Conservation (phyloP, 2,329 filamentous ascomycete genomes). For the Colletotrichum kahawae region DNA sequence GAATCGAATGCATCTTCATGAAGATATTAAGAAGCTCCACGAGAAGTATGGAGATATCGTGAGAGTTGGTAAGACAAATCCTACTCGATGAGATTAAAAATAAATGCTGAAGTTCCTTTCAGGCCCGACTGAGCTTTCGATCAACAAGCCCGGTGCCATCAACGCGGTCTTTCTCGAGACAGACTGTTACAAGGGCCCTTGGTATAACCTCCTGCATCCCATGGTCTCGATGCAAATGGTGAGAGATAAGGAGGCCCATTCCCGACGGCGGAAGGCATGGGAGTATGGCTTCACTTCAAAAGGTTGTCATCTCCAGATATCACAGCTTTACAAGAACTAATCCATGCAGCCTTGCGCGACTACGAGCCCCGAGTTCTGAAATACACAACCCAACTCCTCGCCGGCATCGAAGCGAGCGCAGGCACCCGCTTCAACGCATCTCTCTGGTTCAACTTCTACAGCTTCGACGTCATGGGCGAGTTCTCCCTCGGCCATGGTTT, state of each 20-base stretch:
- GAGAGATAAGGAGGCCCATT: slow-evolving; percentile 34
- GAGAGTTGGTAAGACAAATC: slow-evolving; percentile 24
- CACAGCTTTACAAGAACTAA: neutral
- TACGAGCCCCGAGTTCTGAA: slow-evolving; percentile 32
- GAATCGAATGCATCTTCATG: slow-evolving; percentile 26
- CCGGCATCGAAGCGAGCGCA: slow-evolving; percentile 19
- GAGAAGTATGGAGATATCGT: slow-evolving; percentile 34
- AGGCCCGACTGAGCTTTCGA: slow-evolving; percentile 35
- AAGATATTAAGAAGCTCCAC: slow-evolving; percentile 31
- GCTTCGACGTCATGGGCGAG: slow-evolving; percentile 45
- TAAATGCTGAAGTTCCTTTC: neutral
- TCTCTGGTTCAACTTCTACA: slow-evolving; percentile 37
- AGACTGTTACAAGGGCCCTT: slow-evolving; percentile 35
- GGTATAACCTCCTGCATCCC: slow-evolving; percentile 36
- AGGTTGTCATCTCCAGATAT: neutral
- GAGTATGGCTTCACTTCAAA: slow-evolving; percentile 35
- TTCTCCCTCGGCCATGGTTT: slow-evolving; percentile 41
- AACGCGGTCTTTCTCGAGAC: slow-evolving; percentile 28
- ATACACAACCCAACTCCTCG: slow-evolving; percentile 27
- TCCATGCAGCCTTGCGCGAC: slow-evolving; percentile 16
- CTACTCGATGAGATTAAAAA: too few relatives aligned
- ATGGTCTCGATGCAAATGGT: slow-evolving; percentile 31
- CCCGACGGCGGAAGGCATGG: slow-evolving; percentile 36
- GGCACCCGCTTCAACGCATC: slow-evolving; percentile 28
- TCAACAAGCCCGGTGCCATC: slow-evolving; percentile 31